Evolutionary conservation across 1,284 basidiomycete genomes (phyloP).

Genomic region (Hypsizygus ulmarius): DNA sequence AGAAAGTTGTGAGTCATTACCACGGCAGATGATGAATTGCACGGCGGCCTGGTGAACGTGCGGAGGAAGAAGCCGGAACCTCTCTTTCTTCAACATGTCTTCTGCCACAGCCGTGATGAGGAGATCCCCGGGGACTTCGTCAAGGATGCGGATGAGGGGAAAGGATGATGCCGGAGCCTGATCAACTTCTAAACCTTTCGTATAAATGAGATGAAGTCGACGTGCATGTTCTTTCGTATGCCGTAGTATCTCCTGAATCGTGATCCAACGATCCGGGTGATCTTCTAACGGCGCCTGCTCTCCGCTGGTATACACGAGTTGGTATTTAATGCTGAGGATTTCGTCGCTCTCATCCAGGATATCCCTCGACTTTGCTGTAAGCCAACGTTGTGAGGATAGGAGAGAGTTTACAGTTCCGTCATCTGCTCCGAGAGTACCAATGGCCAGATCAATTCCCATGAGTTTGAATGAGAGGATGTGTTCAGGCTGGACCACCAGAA

Average conservation of each 20-base stretch:
- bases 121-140: constrained; percentile 19
- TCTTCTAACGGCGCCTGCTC: constrained; percentile 38
- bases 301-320: constrained; percentile 50
- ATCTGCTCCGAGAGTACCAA: neutral
- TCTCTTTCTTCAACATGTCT: constrained; percentile 25
- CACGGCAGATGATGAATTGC: constrained; percentile 24
- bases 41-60: constrained; percentile 18
- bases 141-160: constrained; percentile 34
- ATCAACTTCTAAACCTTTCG: constrained; percentile 21
- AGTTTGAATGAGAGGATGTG: constrained; percentile 51
- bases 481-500: constrained; percentile 50
- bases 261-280: constrained; percentile 47
- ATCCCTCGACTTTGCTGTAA: constrained; percentile 36
- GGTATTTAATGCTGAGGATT: constrained; percentile 46
- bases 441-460: constrained; percentile 36
- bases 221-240: constrained; percentile 19
- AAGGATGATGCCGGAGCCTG: constrained; percentile 20
- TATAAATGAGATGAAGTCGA: constrained; percentile 12
- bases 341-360: constrained; percentile 56
- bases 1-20: neutral
- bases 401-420: constrained; percentile 12
- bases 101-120: constrained; percentile 24
- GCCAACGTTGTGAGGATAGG: constrained; percentile 33
- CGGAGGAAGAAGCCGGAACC: constrained; percentile 20
- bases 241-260: constrained; percentile 38